Evolutionary conservation across 345 rosid genomes (phyloP).

Genomic region (thale cress (Arabidopsis thaliana)): DNA sequence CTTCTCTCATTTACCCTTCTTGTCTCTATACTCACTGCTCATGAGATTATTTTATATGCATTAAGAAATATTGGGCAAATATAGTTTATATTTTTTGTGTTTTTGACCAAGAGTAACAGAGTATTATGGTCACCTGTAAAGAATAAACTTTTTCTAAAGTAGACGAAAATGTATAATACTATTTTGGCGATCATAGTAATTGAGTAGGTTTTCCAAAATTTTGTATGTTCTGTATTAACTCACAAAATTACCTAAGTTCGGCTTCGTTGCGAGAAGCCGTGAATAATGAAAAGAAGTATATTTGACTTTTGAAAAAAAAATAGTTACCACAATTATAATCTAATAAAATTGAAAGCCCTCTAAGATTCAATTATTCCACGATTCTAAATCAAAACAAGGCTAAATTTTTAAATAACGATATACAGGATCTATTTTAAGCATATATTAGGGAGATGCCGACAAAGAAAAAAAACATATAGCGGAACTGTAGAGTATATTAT

Average conservation of each 20-base stretch:
- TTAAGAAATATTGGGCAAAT: background rate
- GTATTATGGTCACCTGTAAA: background rate
- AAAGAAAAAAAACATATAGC: no score
- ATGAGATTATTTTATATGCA: background rate
- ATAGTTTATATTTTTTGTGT: background rate
- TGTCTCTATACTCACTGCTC: conserved; percentile 25
- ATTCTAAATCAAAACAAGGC: background rate
- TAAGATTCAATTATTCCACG: background rate
- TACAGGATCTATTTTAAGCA: background rate
- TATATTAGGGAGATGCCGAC: background rate
- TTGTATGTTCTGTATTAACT: background rate
- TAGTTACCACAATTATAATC: background rate
- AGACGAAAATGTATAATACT: background rate
- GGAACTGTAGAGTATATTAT: no score
- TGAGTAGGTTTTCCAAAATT: background rate
- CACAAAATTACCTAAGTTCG: background rate
- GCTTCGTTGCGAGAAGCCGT: background rate
- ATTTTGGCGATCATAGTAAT: background rate
- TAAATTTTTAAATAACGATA: background rate
- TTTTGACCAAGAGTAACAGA: background rate
- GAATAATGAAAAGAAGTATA: background rate
- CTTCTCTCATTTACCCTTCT: conserved; percentile 5
- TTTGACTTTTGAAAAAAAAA: background rate
- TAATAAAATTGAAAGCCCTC: background rate
- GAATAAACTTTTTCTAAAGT: background rate